Evolutionary conservation across 768 basidiomycete genomes (phyloP), one percentile per base, ranked within the genome.

Genomic region (Boletus rubropictus): DNA sequence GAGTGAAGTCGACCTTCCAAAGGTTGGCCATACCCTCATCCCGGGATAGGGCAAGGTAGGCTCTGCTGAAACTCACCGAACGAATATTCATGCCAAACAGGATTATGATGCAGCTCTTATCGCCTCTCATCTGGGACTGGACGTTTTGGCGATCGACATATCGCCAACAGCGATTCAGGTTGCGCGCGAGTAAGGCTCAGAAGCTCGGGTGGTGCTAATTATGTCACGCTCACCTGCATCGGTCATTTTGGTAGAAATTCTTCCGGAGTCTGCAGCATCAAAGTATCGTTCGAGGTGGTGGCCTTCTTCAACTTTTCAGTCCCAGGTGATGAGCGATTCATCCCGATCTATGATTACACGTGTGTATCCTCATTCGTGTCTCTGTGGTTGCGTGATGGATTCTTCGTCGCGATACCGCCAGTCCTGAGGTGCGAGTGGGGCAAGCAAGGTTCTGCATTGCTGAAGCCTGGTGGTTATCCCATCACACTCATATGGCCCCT

Each of bases 371-470:
- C n/a, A 6, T 36, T 22, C 5, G 0, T 41, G 7, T 22, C 32
- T 39, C 17, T 24, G 10, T 18, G 6, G 27, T 12, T 17, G 7
- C 31, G 5, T 18, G 12, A 29, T 17, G 25, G 57, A 17, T 49
- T 87, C 68, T 87, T 89, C 61, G 81, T 82, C 35, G 85, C 86
- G 2, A 78, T 89, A 18, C 79, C 78, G 0, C 84, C 81, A 0
- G 48, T 64, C 3, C 67, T 61, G 31, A 73, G 86, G 10, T 36
- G 52, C 3, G 72, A 72, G 15, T 86, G 84, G 84, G 86, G 76
- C 1, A 52, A 57, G 12, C 71, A 81, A 53, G 81, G 87, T 65
- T 64, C 68, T 2, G 64, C 69, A 14, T 60, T 88, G 14, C 62
- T 82, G 42, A 81, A 78, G 46, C 72, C 77, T 1, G 84, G 82